Conservation (phyloP, 208 protist species). For the Naegleria fowleri region DNA sequence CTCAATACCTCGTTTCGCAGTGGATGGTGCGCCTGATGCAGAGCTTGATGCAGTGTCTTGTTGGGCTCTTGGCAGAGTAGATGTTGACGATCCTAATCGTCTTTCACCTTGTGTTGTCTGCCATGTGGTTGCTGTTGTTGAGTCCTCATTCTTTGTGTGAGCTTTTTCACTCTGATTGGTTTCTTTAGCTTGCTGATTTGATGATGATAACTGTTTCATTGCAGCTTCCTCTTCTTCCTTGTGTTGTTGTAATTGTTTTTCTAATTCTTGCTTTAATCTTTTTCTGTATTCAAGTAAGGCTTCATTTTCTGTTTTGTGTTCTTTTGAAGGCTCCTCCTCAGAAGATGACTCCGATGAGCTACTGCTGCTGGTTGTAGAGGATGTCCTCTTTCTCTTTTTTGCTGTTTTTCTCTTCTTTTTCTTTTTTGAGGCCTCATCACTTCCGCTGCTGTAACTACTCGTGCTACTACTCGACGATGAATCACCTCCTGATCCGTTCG, state of each 20-base stretch:
- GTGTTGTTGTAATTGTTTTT: neutral
- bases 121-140: neutral
- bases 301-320: neutral
- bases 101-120: neutral
- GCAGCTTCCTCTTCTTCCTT: too few species aligned
- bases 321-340: neutral
- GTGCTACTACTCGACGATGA: neutral
- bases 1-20: neutral
- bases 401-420: neutral
- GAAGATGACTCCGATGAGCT: neutral
- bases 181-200: too few species aligned
- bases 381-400: neutral
- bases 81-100: neutral
- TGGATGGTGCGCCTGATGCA: neutral
- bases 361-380: neutral
- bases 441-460: neutral
- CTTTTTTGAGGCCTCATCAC: neutral
- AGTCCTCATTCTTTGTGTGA: neutral
- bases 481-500: neutral
- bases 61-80: neutral
- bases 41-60: too few species aligned
- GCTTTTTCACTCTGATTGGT: too few species aligned
- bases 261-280: neutral
- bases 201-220: too few species aligned
- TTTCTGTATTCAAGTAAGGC: neutral